These are phyloP conservation scores for Camellia oleifera DNA, from an alignment of 179 eudicot genomes.

Conservation along the genomic window DNA sequence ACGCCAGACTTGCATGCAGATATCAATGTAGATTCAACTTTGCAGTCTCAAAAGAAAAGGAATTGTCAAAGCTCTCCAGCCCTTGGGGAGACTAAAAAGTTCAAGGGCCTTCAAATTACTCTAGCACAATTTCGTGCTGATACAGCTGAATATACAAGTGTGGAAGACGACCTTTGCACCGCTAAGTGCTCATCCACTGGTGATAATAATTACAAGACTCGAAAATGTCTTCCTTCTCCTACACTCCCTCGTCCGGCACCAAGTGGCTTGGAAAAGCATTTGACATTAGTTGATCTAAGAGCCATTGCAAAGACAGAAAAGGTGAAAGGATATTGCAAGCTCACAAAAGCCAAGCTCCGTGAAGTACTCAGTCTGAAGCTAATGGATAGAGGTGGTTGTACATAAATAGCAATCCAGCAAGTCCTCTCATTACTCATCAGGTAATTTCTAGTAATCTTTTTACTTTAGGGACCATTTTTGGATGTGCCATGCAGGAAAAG, in stretches of 20 bases:
- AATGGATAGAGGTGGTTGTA: constrained; percentile 7
- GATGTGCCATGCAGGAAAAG: neutral
- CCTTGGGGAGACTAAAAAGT: constrained; percentile 8
- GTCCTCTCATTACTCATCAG: neutral
- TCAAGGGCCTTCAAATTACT: constrained; percentile 11
- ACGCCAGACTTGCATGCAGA: neutral
- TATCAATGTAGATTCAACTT: neutral
- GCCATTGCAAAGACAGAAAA: constrained; percentile 19
- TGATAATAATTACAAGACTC: constrained; percentile 13
- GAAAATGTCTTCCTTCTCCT: constrained; percentile 14
- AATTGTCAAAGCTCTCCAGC: constrained; percentile 10
- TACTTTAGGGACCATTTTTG: neutral
- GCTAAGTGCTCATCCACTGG: neutral
- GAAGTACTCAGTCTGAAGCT: constrained; percentile 15
- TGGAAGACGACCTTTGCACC: constrained; percentile 2
- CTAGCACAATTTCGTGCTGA: constrained; percentile 6
- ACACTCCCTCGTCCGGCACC: neutral
- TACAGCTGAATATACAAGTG: constrained; percentile 8
- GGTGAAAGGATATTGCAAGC: constrained; percentile 21
- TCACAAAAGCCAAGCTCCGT: constrained; percentile 27
- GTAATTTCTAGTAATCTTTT: neutral
- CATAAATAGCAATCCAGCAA: neutral
- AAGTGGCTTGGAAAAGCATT: neutral
- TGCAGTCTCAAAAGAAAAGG: constrained; percentile 13
- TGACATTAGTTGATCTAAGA: constrained; percentile 24